A percentile compares a stretch with the other conserved stretches of the same genome.
phyloP scores from a whole-genome alignment of 2,329 filamentous ascomycete genomes.

The Clarireedia homoeocarpa region DNA sequence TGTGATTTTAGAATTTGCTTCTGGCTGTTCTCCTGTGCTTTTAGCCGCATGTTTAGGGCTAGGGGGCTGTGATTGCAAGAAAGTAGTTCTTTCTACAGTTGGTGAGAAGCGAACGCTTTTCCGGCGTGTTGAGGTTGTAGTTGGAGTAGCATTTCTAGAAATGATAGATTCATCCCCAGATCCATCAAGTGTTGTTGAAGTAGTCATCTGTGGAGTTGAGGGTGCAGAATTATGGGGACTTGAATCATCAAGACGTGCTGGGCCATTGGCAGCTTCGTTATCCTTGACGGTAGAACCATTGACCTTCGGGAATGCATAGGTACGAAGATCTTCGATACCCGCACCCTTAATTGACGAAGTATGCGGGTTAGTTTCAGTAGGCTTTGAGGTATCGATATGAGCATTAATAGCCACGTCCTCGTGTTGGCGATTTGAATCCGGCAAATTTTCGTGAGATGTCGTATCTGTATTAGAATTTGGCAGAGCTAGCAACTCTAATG shows the following conservation, averaged over 20 bases:
- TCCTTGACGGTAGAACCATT: too few relatives aligned
- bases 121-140: conserved; percentile 33
- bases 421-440: too few relatives aligned
- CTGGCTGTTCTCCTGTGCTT: conserved; percentile 3
- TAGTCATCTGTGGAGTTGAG: too few relatives aligned
- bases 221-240: too few relatives aligned
- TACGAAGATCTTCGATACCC: too few relatives aligned
- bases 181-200: conserved; percentile 1
- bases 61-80: conserved; percentile 40
- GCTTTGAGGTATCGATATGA: too few relatives aligned
- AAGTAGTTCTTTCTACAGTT: conserved; percentile 56
- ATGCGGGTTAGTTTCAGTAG: too few relatives aligned
- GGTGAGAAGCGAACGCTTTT: conserved; percentile 69
- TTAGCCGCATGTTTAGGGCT: conserved; percentile 18
- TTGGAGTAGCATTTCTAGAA: conserved; percentile 4
- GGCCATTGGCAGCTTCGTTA: too few relatives aligned
- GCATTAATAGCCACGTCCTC: too few relatives aligned
- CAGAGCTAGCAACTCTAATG: conserved; percentile 40
- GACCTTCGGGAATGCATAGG: too few relatives aligned
- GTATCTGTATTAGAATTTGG: conserved; percentile 35
- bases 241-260: too few relatives aligned
- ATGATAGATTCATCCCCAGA: conserved; percentile 11
- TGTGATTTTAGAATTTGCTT: neutral
- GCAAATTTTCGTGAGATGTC: neutral
- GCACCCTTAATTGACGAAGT: too few relatives aligned